Percentiles rank a stretch among this genome's conserved stretches.
Conservation (phyloP, 139 green algal genomes). For the Volvox africanus region DNA sequence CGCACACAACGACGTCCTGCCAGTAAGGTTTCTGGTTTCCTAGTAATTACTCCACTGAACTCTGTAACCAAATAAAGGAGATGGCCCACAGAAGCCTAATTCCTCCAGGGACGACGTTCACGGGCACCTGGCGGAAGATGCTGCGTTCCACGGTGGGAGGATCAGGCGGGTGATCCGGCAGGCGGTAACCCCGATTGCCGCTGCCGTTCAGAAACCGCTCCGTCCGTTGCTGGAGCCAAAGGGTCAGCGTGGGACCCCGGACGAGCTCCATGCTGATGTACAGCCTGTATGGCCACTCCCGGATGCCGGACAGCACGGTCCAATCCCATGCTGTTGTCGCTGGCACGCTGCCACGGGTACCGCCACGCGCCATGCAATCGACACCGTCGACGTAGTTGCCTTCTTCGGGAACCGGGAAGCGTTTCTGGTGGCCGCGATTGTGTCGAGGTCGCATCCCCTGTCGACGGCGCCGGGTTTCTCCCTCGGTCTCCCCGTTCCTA, state of each 20-base stretch:
- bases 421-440: background rate
- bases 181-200: background rate
- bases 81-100: too few relatives aligned
- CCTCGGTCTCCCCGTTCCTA: background rate
- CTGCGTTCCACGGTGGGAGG: slow-evolving; percentile 29
- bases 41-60: too few relatives aligned
- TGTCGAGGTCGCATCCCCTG: background rate
- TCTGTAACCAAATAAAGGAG: too few relatives aligned
- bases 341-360: background rate
- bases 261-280: slow-evolving; percentile 66
- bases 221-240: slow-evolving; percentile 49
- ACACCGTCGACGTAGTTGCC: background rate
- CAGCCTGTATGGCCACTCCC: slow-evolving; percentile 57
- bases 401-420: background rate
- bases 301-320: slow-evolving; percentile 21
- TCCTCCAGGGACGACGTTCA: background rate
- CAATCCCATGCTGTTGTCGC: background rate
- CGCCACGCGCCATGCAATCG: background rate
- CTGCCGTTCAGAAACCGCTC: background rate
- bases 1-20: too few relatives aligned
- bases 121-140: slow-evolving; percentile 54
- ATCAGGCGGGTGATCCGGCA: background rate
- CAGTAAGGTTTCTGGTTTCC: too few relatives aligned
- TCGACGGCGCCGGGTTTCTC: background rate
- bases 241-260: slow-evolving; percentile 49